These are phyloP conservation scores for Suhomyces coccinellae DNA, from an alignment of 1,139 yeast species.

Conservation along the genomic window DNA sequence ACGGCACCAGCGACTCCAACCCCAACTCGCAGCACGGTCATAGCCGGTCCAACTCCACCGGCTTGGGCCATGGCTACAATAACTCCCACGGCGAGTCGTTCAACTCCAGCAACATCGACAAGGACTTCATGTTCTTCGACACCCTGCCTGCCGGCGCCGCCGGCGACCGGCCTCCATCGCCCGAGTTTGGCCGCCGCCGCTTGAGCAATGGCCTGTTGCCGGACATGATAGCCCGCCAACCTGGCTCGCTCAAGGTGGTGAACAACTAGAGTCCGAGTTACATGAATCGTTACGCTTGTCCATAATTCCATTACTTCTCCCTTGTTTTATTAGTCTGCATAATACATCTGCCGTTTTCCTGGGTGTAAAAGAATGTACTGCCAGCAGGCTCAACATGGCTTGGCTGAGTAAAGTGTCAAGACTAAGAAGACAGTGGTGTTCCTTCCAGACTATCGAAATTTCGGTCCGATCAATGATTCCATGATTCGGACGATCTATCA, in stretches of 20 bases:
- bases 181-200: conserved; percentile 49
- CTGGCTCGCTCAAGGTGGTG: conserved; percentile 49
- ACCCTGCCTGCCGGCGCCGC: background rate
- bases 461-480: too few relatives aligned
- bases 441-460: too few relatives aligned
- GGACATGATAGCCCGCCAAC: conserved; percentile 53
- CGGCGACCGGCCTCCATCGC: conserved; percentile 16
- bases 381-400: too few relatives aligned
- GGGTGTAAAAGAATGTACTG: too few relatives aligned
- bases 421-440: too few relatives aligned
- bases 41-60: conserved; percentile 16
- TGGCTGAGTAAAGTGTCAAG: too few relatives aligned
- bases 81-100: conserved; percentile 22
- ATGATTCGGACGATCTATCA: too few relatives aligned
- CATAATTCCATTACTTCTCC: conserved; percentile 4
- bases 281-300: conserved; percentile 3
- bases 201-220: conserved; percentile 74
- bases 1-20: conserved; percentile 12
- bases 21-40: conserved; percentile 16
- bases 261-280: conserved; percentile 24
- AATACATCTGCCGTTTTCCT: conserved; percentile 4
- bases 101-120: conserved; percentile 29
- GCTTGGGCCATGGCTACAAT: conserved; percentile 11
- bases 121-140: conserved; percentile 17
- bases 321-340: conserved; percentile 9